Conservation (phyloP, 2,329 filamentous ascomycete genomes). For the Beauveria brongniartii region DNA sequence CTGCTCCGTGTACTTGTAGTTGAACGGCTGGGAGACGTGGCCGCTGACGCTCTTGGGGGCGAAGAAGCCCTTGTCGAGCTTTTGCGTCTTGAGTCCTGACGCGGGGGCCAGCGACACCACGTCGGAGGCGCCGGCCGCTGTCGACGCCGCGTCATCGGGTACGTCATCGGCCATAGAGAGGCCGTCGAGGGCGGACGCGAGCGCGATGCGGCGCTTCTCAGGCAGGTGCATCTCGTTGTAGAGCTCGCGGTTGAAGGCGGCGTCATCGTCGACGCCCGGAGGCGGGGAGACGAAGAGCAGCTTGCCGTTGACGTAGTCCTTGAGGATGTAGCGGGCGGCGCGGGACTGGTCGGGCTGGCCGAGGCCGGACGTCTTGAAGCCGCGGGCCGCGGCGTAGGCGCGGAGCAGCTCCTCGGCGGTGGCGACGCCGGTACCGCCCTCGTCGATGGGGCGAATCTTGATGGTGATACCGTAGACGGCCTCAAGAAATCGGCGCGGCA, state of each 20-base stretch:
- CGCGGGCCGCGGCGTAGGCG: slow-evolving; percentile 80
- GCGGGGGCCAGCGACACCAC: slow-evolving; percentile 34
- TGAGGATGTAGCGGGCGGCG: slow-evolving; percentile 81
- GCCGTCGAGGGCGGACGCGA: slow-evolving; percentile 43
- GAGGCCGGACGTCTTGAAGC: slow-evolving; percentile 81
- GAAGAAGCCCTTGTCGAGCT: slow-evolving; percentile 88
- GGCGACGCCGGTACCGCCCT: slow-evolving; percentile 83
- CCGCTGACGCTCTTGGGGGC: slow-evolving; percentile 54
- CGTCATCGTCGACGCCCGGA: slow-evolving; percentile 60
- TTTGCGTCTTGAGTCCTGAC: slow-evolving; percentile 64
- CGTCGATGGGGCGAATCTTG: slow-evolving; percentile 68
- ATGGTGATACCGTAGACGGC: slow-evolving; percentile 93
- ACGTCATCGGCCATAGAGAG: slow-evolving; percentile 33
- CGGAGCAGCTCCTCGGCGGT: slow-evolving; percentile 78
- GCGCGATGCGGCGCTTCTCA: slow-evolving; percentile 63
- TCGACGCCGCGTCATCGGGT: slow-evolving; percentile 20
- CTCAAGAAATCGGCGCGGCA: slow-evolving; percentile 84
- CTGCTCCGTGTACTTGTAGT: slow-evolving; percentile 80
- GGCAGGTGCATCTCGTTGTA: slow-evolving; percentile 80
- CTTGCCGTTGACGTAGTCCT: slow-evolving; percentile 97
- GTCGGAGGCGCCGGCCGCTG: slow-evolving; percentile 34
- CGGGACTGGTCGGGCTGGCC: slow-evolving; percentile 91
- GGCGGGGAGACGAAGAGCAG: slow-evolving; percentile 87
- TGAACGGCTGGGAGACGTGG: slow-evolving; percentile 74
- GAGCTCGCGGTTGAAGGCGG: slow-evolving; percentile 79